phyloP scores from a whole-genome alignment of 2,329 filamentous ascomycete species.

The Ilyonectria robusta region DNA sequence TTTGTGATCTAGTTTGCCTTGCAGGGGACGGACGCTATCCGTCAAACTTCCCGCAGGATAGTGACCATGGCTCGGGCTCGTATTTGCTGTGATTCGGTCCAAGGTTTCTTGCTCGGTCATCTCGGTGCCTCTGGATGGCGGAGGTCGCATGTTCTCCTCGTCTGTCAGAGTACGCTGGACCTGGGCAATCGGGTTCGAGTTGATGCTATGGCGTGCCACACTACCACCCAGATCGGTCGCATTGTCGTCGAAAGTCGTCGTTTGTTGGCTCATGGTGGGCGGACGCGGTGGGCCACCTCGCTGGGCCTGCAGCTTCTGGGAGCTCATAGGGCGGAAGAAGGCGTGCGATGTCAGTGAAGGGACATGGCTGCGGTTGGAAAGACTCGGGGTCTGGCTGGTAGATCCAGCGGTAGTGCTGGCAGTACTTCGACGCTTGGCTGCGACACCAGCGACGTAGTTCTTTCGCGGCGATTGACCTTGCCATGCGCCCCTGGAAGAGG shows the following conservation, averaged over 20 bases:
- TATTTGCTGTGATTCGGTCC: constrained; percentile 80
- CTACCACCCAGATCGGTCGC: constrained; percentile 62
- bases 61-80: constrained; percentile 77
- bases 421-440: constrained; percentile 61
- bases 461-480: constrained; percentile 71
- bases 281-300: constrained; percentile 71
- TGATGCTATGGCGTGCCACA: constrained; percentile 67
- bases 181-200: constrained; percentile 63
- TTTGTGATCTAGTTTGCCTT: constrained; percentile 58
- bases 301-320: constrained; percentile 93
- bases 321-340: constrained; percentile 98
- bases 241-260: constrained; percentile 55
- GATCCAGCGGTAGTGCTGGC: constrained; percentile 64
- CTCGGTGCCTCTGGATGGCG: constrained; percentile 84
- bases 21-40: constrained; percentile 85
- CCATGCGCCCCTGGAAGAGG: constrained; percentile 62
- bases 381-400: constrained; percentile 67
- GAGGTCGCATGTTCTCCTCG: constrained; percentile 69
- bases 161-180: constrained; percentile 48
- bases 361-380: constrained; percentile 87
- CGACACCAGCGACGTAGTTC: constrained; percentile 57
- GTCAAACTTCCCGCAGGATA: constrained; percentile 73
- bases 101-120: constrained; percentile 81
- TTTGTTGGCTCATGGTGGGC: constrained; percentile 56
- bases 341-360: constrained; percentile 90